Evolutionary conservation across 768 basidiomycete genomes (phyloP).

Genomic region (Tubosaeta brunneosetosa): DNA sequence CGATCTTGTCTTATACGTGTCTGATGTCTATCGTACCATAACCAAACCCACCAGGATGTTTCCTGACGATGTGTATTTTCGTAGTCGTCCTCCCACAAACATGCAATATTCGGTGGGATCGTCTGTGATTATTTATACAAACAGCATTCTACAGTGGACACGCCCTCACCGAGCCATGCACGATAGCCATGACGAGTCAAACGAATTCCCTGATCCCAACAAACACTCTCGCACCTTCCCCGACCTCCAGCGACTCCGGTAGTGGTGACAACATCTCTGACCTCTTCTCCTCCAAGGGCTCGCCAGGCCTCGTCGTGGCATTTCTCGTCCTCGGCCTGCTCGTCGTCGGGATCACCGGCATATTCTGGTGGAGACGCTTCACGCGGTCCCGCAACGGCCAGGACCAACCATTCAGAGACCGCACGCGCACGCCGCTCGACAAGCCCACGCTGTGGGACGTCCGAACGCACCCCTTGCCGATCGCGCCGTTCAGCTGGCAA

Average conservation of each 20-base stretch:
- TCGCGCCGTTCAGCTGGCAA: conserved; percentile 30
- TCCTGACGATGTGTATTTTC: neutral
- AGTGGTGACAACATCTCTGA: neutral
- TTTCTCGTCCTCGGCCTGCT: conserved; percentile 59
- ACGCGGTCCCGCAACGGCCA: conserved; percentile 9
- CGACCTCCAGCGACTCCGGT: neutral
- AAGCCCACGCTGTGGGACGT: conserved; percentile 45
- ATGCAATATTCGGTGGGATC: conserved; percentile 4
- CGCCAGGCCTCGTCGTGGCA: conserved; percentile 54
- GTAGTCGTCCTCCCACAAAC: neutral
- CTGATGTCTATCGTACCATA: neutral
- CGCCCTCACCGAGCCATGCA: conserved; percentile 5
- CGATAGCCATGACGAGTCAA: conserved; percentile 15
- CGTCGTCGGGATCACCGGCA: conserved; percentile 41
- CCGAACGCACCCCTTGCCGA: conserved; percentile 19
- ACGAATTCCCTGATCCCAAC: conserved; percentile 2
- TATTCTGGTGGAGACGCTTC: conserved; percentile 44
- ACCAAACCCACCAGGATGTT: neutral
- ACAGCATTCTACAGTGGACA: neutral
- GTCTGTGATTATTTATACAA: conserved; percentile 7
- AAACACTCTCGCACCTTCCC: conserved; percentile 1
- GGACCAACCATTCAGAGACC: neutral
- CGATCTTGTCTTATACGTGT: neutral
- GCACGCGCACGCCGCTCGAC: conserved; percentile 6
- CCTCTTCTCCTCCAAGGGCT: conserved; percentile 33